These are phyloP conservation scores for Circinella umbellata DNA, from an alignment of 371 early-diverging fungal genomes.

Conservation along the genomic window DNA sequence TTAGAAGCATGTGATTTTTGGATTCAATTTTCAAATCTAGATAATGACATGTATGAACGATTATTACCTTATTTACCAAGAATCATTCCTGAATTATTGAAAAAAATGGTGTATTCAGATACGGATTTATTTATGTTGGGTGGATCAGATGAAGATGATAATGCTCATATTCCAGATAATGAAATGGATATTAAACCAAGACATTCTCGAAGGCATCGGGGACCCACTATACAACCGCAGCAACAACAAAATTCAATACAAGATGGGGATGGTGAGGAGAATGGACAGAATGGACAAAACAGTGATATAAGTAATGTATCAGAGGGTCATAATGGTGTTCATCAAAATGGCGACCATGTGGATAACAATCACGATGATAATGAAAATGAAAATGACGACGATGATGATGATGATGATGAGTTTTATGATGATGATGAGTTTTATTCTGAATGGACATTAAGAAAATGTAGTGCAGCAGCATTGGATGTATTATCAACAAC, in stretches of 20 bases:
- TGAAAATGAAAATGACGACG: conserved; percentile 52
- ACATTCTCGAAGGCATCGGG: conserved; percentile 57
- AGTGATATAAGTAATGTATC: no score
- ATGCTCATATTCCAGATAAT: conserved; percentile 72
- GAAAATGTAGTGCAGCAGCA: conserved; percentile 95
- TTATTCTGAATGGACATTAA: conserved; percentile 91
- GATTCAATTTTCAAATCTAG: conserved; percentile 81
- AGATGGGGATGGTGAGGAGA: not conserved
- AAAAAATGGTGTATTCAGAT: conserved; percentile 91
- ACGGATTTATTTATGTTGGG: conserved; percentile 79
- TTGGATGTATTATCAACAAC: conserved; percentile 87
- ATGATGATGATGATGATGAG: conserved; percentile 82
- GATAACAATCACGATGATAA: conserved; percentile 16
- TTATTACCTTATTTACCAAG: conserved; percentile 76
- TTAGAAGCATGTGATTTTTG: conserved; percentile 98
- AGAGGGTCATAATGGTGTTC: not conserved
- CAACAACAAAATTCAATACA: conserved; percentile 17
- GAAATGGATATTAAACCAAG: conserved; percentile 87
- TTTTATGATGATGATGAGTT: conserved; percentile 92
- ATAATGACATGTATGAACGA: conserved; percentile 63
- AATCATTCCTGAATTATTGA: conserved; percentile 85
- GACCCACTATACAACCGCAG: not conserved
- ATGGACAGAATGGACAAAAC: not conserved
- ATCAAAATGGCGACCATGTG: not conserved
- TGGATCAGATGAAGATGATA: conserved; percentile 69